These are phyloP conservation scores for Aspergillus sp. DNA, from an alignment of 2,329 filamentous ascomycete species.

Conservation along the genomic window DNA sequence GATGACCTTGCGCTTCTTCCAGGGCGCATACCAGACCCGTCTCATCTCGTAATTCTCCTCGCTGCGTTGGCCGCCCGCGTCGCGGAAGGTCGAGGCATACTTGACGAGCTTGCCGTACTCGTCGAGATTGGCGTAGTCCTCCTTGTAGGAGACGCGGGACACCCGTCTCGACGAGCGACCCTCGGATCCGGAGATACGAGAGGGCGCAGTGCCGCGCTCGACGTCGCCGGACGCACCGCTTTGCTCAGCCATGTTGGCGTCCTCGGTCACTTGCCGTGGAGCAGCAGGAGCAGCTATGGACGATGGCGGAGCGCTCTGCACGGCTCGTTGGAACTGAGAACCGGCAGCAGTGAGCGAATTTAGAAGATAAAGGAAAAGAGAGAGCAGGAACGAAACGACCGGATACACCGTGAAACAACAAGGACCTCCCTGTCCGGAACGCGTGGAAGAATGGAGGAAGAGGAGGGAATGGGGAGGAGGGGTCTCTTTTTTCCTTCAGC, in stretches of 20 bases:
- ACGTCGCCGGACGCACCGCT: slow-evolving; percentile 14
- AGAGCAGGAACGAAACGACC: slow-evolving; percentile 4
- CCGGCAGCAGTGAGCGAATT: slow-evolving; percentile 4
- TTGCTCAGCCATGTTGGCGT: slow-evolving; percentile 23
- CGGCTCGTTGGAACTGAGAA: background rate
- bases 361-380: slow-evolving; percentile 2
- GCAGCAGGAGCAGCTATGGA: slow-evolving; percentile 4
- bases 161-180: slow-evolving; percentile 27
- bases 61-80: slow-evolving; percentile 45
- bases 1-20: slow-evolving; percentile 41
- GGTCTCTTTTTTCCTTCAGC: slow-evolving; percentile 2
- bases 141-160: slow-evolving; percentile 34
- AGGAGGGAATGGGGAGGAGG: background rate
- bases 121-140: slow-evolving; percentile 44
- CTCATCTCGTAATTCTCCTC: slow-evolving; percentile 47
- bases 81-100: slow-evolving; percentile 66
- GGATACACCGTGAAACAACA: slow-evolving; percentile 4
- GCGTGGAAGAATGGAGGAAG: background rate
- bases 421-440: slow-evolving; percentile 2
- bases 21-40: slow-evolving; percentile 62
- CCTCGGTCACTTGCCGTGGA: slow-evolving; percentile 4
- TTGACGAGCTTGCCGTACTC: slow-evolving; percentile 67
- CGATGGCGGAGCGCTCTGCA: background rate
- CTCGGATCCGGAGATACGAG: slow-evolving; percentile 25
- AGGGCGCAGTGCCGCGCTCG: slow-evolving; percentile 14